Conservation (phyloP, 768 basidiomycete species). For the Xerocomellus amylosporus region DNA sequence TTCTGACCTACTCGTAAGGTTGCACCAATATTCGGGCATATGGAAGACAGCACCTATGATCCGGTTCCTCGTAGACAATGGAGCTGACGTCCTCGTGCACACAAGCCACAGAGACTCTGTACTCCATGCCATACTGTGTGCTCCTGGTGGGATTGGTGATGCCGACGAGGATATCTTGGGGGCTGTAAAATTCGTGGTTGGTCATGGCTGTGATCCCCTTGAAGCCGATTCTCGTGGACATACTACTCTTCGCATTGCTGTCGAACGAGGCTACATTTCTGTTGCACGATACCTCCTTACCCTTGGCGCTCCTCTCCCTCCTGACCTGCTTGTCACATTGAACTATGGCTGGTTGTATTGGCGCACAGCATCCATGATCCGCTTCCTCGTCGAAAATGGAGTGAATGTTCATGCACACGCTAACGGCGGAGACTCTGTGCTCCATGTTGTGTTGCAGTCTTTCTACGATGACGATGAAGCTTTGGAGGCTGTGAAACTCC, state of each 20-base stretch:
- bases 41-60: neutral
- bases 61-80: neutral
- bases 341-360: rapidly evolving
- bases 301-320: neutral
- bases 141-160: too few species aligned
- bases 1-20: neutral
- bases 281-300: neutral
- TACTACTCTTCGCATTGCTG: neutral
- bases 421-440: neutral
- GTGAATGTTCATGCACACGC: too few species aligned
- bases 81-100: neutral
- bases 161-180: neutral
- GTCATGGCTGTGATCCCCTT: neutral
- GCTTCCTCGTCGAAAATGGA: neutral
- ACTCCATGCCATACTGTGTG: neutral
- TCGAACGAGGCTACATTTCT: neutral
- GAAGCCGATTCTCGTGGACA: neutral
- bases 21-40: neutral
- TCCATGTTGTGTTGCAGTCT: neutral
- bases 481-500: neutral
- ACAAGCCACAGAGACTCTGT: neutral
- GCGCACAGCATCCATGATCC: neutral
- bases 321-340: neutral
- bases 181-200: neutral
- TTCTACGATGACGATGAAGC: too few species aligned